Percentiles rank a stretch among this genome's conserved stretches.
These are phyloP conservation scores for Coemansia umbellata DNA, from an alignment of 192 early-diverging fungal species.

Conservation along the genomic window DNA sequence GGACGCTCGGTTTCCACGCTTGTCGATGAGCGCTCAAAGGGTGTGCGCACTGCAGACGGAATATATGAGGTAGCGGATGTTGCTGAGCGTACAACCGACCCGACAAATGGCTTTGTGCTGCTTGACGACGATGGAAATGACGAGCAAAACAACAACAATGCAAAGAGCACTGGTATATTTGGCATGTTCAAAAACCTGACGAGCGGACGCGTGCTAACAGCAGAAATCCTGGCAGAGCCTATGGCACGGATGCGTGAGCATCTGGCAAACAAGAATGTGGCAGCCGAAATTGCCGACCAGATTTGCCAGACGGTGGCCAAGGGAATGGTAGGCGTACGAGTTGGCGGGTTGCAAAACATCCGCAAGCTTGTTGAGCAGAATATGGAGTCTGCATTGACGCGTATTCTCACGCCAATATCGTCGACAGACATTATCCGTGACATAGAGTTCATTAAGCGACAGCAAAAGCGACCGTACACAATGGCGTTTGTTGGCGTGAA, in stretches of 20 bases:
- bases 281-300: constrained; percentile 79
- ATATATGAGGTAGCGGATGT: constrained; percentile 77
- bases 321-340: constrained; percentile 68
- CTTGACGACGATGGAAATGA: constrained; percentile 55
- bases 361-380: constrained; percentile 65
- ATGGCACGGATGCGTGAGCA: constrained; percentile 90
- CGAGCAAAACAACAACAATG: constrained; percentile 47
- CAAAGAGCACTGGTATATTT: constrained; percentile 52
- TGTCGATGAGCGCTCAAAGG: constrained; percentile 61
- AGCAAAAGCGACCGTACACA: constrained; percentile 73
- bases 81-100: constrained; percentile 43
- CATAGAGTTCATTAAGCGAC: constrained; percentile 67
- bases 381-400: constrained; percentile 81
- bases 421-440: constrained; percentile 90
- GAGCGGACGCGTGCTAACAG: constrained; percentile 66
- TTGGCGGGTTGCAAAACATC: constrained; percentile 76
- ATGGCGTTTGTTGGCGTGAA: constrained; percentile 95
- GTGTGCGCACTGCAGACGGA: constrained; percentile 62
- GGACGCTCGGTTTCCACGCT: constrained; percentile 15
- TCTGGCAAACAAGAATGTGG: constrained; percentile 90
- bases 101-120: constrained; percentile 46
- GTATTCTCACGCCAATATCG: constrained; percentile 84
- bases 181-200: constrained; percentile 72
- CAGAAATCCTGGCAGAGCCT: constrained; percentile 68
- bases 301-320: constrained; percentile 75